These are phyloP conservation scores for Juglanconis juglandina DNA, from an alignment of 2,329 filamentous ascomycete genomes.

Conservation along the genomic window DNA sequence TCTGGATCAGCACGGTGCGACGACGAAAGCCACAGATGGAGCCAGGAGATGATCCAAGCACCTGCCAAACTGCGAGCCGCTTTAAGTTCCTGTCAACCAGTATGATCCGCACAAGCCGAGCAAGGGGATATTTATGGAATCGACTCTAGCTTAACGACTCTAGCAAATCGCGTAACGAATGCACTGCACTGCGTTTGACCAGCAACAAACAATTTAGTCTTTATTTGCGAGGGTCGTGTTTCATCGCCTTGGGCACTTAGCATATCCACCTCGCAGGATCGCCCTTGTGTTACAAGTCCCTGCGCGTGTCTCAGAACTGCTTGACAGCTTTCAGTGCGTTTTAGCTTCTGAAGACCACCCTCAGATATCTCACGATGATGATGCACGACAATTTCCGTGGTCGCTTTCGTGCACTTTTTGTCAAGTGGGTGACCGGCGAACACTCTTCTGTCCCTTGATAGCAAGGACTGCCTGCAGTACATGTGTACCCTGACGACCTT, in stretches of 20 bases:
- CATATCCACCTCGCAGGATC: background rate
- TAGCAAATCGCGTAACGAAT: too few species aligned
- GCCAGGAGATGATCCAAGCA: too few species aligned
- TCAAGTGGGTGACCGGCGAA: too few species aligned
- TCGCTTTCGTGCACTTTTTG: background rate
- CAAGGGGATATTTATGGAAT: too few species aligned
- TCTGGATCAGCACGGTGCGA: too few species aligned
- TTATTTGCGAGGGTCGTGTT: background rate
- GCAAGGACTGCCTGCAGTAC: too few species aligned
- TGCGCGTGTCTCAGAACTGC: slow-evolving; percentile 4
- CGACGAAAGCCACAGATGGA: too few species aligned
- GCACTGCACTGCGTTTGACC: background rate
- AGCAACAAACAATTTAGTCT: background rate
- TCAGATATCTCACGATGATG: background rate
- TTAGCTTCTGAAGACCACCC: background rate
- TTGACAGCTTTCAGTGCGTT: background rate
- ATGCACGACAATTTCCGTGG: background rate
- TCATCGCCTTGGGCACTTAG: background rate
- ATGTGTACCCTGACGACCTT: background rate
- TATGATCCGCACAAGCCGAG: too few species aligned
- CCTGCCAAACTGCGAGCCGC: too few species aligned
- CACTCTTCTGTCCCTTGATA: too few species aligned
- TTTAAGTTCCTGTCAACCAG: too few species aligned
- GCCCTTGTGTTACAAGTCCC: background rate
- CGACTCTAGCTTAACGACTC: too few species aligned